Evolutionary conservation across 257 asterid genomes (phyloP), one percentile per base, ranked within the genome.

Genomic region (Parsonsia alboflavescens): DNA sequence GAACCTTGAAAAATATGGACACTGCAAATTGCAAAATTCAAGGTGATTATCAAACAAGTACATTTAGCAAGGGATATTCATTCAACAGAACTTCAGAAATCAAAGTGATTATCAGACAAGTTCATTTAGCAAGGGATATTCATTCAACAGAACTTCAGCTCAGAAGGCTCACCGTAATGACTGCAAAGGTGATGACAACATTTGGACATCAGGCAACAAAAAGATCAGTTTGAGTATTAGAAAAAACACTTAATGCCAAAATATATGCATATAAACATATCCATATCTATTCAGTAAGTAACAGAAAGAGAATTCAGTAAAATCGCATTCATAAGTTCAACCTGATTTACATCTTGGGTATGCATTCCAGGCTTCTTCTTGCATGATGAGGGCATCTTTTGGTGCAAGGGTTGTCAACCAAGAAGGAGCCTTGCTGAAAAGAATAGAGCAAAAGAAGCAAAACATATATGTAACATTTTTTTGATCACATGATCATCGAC

Each of bases 321-420:
- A 45, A 22, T 42, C 52, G 10, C 49, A 75, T 33, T 17, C 39
- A 77, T 19, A 70, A 36, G 57, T 62, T 73, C 21, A 13, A 91
- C 97, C 93, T 84, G 97, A 85, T 89, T 86, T 88, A 78, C 97
- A 91, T 81, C 85, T 85, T 15, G 97, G 98, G 70, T 81, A 91
- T 21, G 97, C 94, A 82, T 93, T 93, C 98, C 98, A 93, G 70
- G 98, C 88, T 84, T 93, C 98, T 81, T 93, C 98, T 80, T 87
- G 97, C 97, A 93, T 78, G 74, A 88, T 88, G 68, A 93, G 97
- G 71, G 97, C 92, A 81, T 87, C 90, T 9, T 87, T 50, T 19
- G 97, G 97, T 70, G 97, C 98, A 83, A 93, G 77, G 63, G 76
- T 82, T 76, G 92, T 70, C 88, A 93, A 80, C 98, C 98, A 91